phyloP scores from a whole-genome alignment of 495 filamentous ascomycete species.

The Ascodesmis nigricans region DNA sequence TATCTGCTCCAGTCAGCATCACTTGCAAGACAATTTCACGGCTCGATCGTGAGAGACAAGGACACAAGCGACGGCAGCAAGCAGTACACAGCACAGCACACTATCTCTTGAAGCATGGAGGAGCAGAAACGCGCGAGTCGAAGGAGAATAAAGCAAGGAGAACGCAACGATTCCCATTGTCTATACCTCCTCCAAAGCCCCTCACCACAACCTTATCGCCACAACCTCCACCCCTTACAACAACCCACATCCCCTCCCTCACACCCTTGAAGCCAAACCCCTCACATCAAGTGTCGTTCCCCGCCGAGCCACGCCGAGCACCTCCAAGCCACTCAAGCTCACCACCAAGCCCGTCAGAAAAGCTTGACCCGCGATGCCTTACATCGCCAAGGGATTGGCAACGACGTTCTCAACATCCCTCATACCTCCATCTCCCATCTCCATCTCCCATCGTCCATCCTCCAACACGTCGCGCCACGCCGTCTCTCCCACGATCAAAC shows the following conservation, averaged over 20 bases:
- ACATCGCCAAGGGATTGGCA: too few relatives aligned
- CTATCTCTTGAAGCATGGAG: too few relatives aligned
- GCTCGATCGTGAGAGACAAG: not conserved
- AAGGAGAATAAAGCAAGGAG: not conserved
- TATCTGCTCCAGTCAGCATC: conserved; percentile 26
- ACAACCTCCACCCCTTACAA: too few relatives aligned
- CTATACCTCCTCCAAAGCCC: not conserved
- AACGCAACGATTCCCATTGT: not conserved
- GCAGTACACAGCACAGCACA: too few relatives aligned
- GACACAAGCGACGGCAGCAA: not conserved
- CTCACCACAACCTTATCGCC: too few relatives aligned
- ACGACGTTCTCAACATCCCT: not conserved
- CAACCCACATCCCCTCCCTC: too few relatives aligned
- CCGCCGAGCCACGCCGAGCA: too few relatives aligned
- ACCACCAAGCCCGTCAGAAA: too few relatives aligned
- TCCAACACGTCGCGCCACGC: not conserved
- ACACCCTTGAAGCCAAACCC: too few relatives aligned
- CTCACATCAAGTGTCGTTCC: too few relatives aligned
- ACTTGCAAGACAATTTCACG: conserved; percentile 1
- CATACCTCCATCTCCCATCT: not conserved
- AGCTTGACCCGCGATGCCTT: too few relatives aligned
- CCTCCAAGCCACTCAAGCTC: too few relatives aligned
- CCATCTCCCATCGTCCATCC: not conserved
- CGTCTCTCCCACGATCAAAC: not conserved
- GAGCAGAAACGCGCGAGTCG: not conserved